Base-by-base conservation (phyloP, 208 protist species). In the Acanthamoeba quina region DNA sequence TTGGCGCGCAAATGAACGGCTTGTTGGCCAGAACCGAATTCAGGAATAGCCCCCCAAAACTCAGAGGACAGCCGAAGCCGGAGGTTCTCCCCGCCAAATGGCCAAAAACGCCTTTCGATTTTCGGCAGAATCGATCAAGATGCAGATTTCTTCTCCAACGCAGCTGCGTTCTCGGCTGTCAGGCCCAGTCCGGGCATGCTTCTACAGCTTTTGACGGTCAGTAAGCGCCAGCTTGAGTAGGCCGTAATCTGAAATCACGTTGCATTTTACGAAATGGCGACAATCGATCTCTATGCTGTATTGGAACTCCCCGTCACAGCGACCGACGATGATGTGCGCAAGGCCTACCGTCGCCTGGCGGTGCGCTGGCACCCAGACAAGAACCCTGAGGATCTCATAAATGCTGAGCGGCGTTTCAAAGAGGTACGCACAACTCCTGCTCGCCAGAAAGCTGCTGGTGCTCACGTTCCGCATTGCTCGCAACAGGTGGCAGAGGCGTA, bases 311-410 rank as follows among this genome's bases (percentile, higher is more conserved):
- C 68, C 29, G 92, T 92, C 24, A 47, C 34, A 15, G 96, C 96
- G 1, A 76, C 94, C 10, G 24, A 47, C 0, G 26, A 58, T 19
- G 94, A 96, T 37, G 76, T 97, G 60, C 92, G 94, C 76, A 97
- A 96, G 49, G 96, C 96, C 0, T 97, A 96, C 58, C 88, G 94
- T 31, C 52, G 74, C 5, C 74, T 96, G 1, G 88, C 95, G 0
- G 21, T 96, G 1, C 54, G 54, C 11, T 93, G 83, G 54, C 96
- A 97, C 64, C 96, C 96, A 24, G 96, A 96, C 72, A 95, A 96
- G 37, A 82, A 52, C 29, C 37, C 94, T 58, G 80, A 83, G 24
- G 80, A 95, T 29, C 74, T 95, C 31, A 17, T 78, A 15, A 80
- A 88, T 9, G 49, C 96, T 19, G 88, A 90, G 29, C 92, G 90